Base-by-base conservation (phyloP, 108 stramenopile genomes). In the Conticribra guillardii region DNA sequence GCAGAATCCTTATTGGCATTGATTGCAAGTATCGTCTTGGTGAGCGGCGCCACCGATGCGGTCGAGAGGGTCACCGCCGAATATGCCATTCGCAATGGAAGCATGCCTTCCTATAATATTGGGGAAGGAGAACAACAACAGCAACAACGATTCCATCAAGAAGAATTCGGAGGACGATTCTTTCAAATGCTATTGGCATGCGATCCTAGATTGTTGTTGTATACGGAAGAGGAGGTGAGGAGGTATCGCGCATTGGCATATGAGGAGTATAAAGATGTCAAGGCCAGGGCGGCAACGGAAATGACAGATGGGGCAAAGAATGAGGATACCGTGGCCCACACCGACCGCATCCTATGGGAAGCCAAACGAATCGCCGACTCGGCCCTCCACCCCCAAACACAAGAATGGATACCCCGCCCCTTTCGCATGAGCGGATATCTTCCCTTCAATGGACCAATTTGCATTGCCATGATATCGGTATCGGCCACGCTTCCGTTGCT, bases 361-460 rank as follows among this genome's bases (percentile, higher is more conserved):
- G 18, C 18, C 67, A 76, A 34, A 63, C 64, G 75, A 69, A 45
- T 64, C 60, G 75, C 26, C 55, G 51, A 53, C 62, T 76, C 87
- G 8, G 92, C 96, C 7, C 67, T 97, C 31, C 97, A 98, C 69
- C 97, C 97, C 8, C 94, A 97, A 27, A 96, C 96, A 7, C 89
- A 87, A 18, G 93, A 96, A 61, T 54, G 81, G 28, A 91, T 97
- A 68, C 87, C 90, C 31, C 50, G 34, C 33, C 86, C 87, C 0
- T 87, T 87, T 61, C 84, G 92, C 7, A 91, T 93, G 88, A 75
- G 72, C 30, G 87, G 89, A 32, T 88, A 91, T 53, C 59, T 91
- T 34, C 92, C 92, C 31, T 88, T 83, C 44, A 93, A 93, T 80
- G 85, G 85, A 9, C 85, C 85, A 28, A 77, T 87, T 11, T 82